phyloP scores from a whole-genome alignment of 805 yeast genomes.

The Jamesozyma gamospora region DNA sequence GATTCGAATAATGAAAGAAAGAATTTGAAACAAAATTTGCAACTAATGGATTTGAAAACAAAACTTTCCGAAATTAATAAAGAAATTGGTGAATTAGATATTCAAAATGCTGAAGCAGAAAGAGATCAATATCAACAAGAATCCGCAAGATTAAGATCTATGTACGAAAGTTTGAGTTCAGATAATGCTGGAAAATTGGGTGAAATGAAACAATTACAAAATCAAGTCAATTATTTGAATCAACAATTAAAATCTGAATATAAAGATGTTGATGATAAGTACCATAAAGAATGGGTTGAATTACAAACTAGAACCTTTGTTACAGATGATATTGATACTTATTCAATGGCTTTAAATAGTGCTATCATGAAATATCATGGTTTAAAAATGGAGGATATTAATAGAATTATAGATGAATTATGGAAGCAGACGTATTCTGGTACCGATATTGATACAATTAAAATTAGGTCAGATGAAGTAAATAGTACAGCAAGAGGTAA shows the following conservation, averaged over 20 bases:
- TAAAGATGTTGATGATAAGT: constrained; percentile 50
- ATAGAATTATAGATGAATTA: constrained; percentile 74
- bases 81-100: constrained; percentile 39
- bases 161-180: constrained; percentile 48
- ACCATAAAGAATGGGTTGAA: constrained; percentile 62
- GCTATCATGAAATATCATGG: constrained; percentile 92
- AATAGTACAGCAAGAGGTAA: constrained; percentile 36
- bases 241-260: constrained; percentile 64
- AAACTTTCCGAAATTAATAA: constrained; percentile 32
- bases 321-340: constrained; percentile 71
- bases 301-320: constrained; percentile 67
- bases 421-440: constrained; percentile 95
- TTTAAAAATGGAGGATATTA: constrained; percentile 85
- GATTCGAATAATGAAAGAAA: constrained; percentile 56
- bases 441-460: constrained; percentile 86
- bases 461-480: constrained; percentile 69
- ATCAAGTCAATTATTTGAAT: constrained; percentile 48
- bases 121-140: constrained; percentile 52
- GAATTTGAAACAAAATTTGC: constrained; percentile 54
- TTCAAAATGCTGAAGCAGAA: constrained; percentile 48
- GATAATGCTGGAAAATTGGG: constrained; percentile 71
- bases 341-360: constrained; percentile 76
- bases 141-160: constrained; percentile 39
- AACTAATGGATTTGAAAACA: constrained; percentile 37
- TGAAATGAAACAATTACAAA: constrained; percentile 73